Conservation (phyloP, 768 basidiomycete genomes). For the Sistotremastrum niveocremeum region DNA sequence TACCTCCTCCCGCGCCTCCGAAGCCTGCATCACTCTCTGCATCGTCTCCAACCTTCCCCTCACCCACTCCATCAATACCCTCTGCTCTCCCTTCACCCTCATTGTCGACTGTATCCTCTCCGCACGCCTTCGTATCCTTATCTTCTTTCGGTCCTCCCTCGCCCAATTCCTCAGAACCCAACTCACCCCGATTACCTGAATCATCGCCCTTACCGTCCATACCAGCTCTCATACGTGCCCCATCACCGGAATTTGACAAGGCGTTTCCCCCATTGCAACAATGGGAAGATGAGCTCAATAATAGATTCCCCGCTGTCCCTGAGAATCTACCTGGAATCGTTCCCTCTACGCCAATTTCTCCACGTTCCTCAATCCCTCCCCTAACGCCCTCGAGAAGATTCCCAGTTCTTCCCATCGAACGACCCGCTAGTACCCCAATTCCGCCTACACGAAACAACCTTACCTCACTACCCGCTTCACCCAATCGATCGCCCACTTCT, state of each 20-base stretch:
- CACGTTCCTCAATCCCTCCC: constrained; percentile 1
- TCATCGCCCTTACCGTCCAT: constrained; percentile 12
- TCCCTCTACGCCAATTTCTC: neutral
- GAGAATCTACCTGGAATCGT: neutral
- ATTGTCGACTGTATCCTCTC: constrained; percentile 27
- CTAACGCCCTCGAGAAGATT: constrained; percentile 6
- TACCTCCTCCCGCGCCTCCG: constrained; percentile 8
- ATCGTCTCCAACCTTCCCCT: constrained; percentile 16
- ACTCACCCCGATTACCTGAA: constrained; percentile 37
- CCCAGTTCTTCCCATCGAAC: constrained; percentile 31
- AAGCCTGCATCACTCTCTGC: constrained; percentile 11
- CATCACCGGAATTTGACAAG: constrained; percentile 30
- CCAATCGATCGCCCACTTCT: constrained; percentile 11
- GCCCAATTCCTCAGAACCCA: constrained; percentile 54
- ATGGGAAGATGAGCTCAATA: constrained; percentile 2
- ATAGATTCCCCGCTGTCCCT: too few species aligned
- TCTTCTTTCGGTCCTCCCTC: constrained; percentile 68
- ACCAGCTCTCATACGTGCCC: neutral
- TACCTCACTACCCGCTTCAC: constrained; percentile 48
- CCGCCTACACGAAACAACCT: constrained; percentile 43
- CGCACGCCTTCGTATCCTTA: constrained; percentile 56
- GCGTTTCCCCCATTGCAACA: constrained; percentile 52
- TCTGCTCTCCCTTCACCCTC: constrained; percentile 9
- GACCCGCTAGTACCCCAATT: constrained; percentile 61
- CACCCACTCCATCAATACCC: constrained; percentile 18